phyloP scores from a whole-genome alignment of 23 red algal genomes.

The Gracilaria vermiculophylla region DNA sequence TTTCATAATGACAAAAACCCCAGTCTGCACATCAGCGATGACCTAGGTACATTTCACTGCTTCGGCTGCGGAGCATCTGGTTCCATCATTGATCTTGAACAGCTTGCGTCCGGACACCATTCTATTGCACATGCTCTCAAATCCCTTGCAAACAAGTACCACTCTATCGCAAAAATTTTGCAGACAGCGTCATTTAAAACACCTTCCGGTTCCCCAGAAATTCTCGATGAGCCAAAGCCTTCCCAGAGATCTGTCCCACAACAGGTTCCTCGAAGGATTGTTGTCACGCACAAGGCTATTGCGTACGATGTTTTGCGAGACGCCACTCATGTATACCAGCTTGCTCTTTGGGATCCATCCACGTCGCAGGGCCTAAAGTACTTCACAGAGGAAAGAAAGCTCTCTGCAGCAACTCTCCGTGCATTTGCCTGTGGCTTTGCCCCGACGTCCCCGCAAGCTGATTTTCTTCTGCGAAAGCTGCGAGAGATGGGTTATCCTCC shows the following conservation, averaged over 20 bases:
- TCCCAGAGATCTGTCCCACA: neutral
- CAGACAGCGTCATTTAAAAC: slow-evolving; percentile 14
- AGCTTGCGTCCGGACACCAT: slow-evolving; percentile 17
- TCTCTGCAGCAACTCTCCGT: slow-evolving; percentile 2
- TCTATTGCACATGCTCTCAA: slow-evolving; percentile 53
- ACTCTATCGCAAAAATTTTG: slow-evolving; percentile 16
- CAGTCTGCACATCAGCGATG: slow-evolving; percentile 56
- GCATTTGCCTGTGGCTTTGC: slow-evolving; percentile 72
- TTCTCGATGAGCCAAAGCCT: neutral
- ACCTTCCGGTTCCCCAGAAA: neutral
- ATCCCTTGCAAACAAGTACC: slow-evolving; percentile 46
- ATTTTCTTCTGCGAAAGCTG: slow-evolving; percentile 33
- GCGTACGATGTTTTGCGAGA: slow-evolving; percentile 25
- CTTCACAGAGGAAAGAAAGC: neutral
- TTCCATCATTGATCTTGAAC: slow-evolving; percentile 66
- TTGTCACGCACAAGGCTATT: slow-evolving; percentile 34
- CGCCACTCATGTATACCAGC: neutral
- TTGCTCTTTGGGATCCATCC: slow-evolving; percentile 20
- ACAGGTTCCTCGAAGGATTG: slow-evolving; percentile 6
- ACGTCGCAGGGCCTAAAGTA: neutral
- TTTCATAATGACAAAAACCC: slow-evolving; percentile 88
- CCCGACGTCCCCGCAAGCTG: neutral
- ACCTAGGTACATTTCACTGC: slow-evolving; percentile 61
- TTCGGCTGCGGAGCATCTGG: slow-evolving; percentile 87
- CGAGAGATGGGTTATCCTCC: slow-evolving; percentile 21